Evolutionary conservation across 768 basidiomycete genomes (phyloP), one percentile per base, ranked within the genome.

Genomic region (Amanita molliuscula): DNA sequence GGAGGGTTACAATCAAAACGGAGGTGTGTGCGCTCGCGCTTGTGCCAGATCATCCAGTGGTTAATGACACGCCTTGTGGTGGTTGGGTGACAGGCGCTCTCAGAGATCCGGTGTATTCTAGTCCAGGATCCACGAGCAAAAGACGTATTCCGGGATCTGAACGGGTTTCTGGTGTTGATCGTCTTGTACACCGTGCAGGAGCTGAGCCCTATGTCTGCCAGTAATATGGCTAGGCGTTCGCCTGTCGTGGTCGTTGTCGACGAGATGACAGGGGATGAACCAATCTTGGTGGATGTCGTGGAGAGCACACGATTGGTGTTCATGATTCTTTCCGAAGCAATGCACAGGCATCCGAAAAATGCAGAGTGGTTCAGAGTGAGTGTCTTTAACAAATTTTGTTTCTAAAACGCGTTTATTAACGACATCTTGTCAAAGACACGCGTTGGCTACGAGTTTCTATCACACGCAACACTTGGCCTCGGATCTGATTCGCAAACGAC

Each of bases 71-170:
- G 41, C 6, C 33, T 13, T 6, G n/a, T n/a, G n/a, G n/a, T n/a
- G n/a, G 52, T 42, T n/a, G n/a, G 5, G 40, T 44, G 35, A 26
- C 48, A 88, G 86, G 73, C 79, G 33, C 61, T 88, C 50, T 66
- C 68, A 16, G 84, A 88, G 59, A 80, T 91, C 35, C 77, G 79
- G 48, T 70, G 78, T 13, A 77, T 84, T 20, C 72, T 90, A 71
- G 68, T 72, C 13, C 79, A 87, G 61, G 81, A 86, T 56, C 60
- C 70, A 2, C 67, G 62, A 37, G 84, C 84, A 9, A 85, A 82
- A 61, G 81, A 83, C 50, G 79, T 82, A 16, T 91, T 92, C 62
- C 73, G 89, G 4, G 85, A 89, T 58, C 69, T 84, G 58, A 90
- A 91, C 53, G 89, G 89, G 0, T 90, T 89, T 60, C 68, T 90